phyloP scores from a whole-genome alignment of 2,329 filamentous ascomycete genomes.

The Trichoderma harzianum region DNA sequence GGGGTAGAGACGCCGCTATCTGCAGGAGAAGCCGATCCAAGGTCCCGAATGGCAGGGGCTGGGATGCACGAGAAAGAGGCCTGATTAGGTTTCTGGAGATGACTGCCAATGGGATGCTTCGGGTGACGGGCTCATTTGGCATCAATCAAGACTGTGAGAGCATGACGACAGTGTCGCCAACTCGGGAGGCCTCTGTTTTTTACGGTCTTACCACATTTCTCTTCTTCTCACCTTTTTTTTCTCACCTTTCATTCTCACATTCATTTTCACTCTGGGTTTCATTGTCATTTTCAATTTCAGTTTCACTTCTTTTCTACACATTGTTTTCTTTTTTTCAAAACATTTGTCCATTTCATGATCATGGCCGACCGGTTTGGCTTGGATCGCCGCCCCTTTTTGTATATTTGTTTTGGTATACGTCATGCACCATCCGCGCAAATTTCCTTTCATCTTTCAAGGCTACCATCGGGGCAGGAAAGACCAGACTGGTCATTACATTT shows the following conservation, averaged over 20 bases:
- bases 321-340: neutral
- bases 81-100: neutral
- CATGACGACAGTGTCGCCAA: neutral
- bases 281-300: neutral
- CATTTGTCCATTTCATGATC: neutral
- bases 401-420: slow-evolving; percentile 3
- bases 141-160: neutral
- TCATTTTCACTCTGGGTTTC: neutral
- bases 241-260: neutral
- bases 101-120: neutral
- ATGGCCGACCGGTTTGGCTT: slow-evolving; percentile 3
- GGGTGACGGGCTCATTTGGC: slow-evolving; percentile 2
- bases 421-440: neutral
- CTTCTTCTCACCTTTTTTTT: neutral
- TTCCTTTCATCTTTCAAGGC: neutral
- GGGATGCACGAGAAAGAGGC: slow-evolving; percentile 10
- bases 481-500: slow-evolving; percentile 6
- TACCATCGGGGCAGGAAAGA: slow-evolving; percentile 1
- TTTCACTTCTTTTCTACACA: neutral
- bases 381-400: neutral
- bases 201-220: neutral
- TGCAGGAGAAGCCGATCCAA: slow-evolving; percentile 10
- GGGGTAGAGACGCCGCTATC: neutral
- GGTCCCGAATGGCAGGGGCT: slow-evolving; percentile 9
- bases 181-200: neutral